Percentiles rank a stretch among this genome's conserved stretches.
Conservation (phyloP, 1,284 basidiomycete genomes). For the Cerioporus squamosus region DNA sequence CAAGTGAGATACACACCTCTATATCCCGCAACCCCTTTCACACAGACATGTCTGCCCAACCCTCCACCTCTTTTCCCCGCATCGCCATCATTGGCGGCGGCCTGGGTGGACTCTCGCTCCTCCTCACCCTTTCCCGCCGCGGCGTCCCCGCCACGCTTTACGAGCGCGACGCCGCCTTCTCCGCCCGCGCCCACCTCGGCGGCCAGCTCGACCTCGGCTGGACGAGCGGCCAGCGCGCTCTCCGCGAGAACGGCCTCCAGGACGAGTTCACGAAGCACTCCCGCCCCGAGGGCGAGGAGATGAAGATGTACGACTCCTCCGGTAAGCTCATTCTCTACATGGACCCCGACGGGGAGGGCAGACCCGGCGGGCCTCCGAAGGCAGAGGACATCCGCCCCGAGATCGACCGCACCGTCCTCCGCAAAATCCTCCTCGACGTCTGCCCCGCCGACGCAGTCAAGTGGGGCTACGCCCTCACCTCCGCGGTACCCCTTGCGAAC, state of each 20-base stretch:
- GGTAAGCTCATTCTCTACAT: constrained; percentile 6
- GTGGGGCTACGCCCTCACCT: constrained; percentile 13
- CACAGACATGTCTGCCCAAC: too few relatives aligned
- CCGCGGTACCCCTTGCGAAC: not conserved
- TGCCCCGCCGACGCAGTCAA: constrained; percentile 7
- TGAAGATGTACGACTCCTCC: constrained; percentile 4
- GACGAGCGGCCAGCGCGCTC: constrained; percentile 12
- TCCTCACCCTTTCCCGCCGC: not conserved
- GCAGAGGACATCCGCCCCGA: constrained; percentile 13
- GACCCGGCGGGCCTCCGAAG: not conserved
- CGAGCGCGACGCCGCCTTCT: not conserved
- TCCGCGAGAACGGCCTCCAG: constrained; percentile 16
- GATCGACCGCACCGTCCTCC: constrained; percentile 20
- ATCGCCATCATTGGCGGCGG: not conserved
- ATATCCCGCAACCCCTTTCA: too few relatives aligned
- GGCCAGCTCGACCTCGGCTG: constrained; percentile 13
- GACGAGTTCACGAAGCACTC: constrained; percentile 11
- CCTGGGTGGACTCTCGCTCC: not conserved
- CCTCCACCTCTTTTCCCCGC: not conserved
- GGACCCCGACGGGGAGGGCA: not conserved
- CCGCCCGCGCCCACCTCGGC: not conserved
- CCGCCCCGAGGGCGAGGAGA: constrained; percentile 12
- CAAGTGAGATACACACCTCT: too few relatives aligned
- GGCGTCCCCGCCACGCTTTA: not conserved
- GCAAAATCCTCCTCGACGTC: constrained; percentile 16